Conservation (phyloP, 345 rosid species). For the Heritiera littoralis region DNA sequence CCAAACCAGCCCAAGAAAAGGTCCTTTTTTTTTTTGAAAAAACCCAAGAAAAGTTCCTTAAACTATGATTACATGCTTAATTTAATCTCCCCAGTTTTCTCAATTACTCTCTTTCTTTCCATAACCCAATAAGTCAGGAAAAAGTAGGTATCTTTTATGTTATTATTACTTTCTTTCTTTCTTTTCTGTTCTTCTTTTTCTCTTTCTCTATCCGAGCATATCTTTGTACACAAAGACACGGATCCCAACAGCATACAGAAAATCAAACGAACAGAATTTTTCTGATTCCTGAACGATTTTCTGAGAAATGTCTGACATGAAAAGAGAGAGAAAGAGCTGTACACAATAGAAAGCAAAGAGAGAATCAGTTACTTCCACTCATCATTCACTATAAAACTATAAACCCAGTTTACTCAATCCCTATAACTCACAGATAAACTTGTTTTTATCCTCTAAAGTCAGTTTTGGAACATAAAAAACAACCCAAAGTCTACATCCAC, state of each 20-base stretch:
- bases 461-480: slow-evolving; percentile 24
- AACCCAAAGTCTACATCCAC: not conserved
- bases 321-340: slow-evolving; percentile 22
- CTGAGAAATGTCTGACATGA: slow-evolving; percentile 43
- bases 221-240: slow-evolving; percentile 42
- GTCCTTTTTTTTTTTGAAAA: slow-evolving; percentile 32
- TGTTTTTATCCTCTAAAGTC: slow-evolving; percentile 20
- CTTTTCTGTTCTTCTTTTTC: slow-evolving; percentile 16
- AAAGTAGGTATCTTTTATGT: slow-evolving; percentile 37
- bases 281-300: slow-evolving; percentile 42
- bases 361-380: slow-evolving; percentile 32
- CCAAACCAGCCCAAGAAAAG: slow-evolving; percentile 73
- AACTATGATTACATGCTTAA: slow-evolving; percentile 25
- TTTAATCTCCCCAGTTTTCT: slow-evolving; percentile 12
- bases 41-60: slow-evolving; percentile 74
- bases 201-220: slow-evolving; percentile 32
- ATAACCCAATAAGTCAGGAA: slow-evolving; percentile 43
- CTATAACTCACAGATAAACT: slow-evolving; percentile 40
- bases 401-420: slow-evolving; percentile 38
- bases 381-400: slow-evolving; percentile 11
- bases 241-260: slow-evolving; percentile 52
- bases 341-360: slow-evolving; percentile 25
- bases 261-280: slow-evolving; percentile 40
- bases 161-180: slow-evolving; percentile 32
- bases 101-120: not conserved